Evolutionary conservation across 371 early-diverging fungal genomes (phyloP), one percentile per base, ranked within the genome.

Genomic region (Mucor circinelloides): DNA sequence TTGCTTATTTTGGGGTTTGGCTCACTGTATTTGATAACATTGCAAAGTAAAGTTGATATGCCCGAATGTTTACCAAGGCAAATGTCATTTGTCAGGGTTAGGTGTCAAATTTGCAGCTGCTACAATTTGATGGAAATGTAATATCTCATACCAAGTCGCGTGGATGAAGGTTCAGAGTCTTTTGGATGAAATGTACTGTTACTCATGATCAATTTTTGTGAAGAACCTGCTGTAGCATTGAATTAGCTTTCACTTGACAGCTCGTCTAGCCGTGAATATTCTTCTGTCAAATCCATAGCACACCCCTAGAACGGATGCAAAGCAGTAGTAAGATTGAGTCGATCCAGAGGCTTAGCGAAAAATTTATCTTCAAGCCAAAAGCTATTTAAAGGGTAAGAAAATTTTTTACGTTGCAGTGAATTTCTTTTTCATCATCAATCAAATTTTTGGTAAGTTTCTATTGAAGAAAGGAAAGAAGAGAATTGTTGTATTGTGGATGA

Each of bases 401-500:
- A 25, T 2, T 50, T 48, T n/a, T 50, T 50, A 1, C 23, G 12
- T 10, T 50, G 8, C 2, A 23, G 3, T 50, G 2, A 13, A 2
- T 36, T 50, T 50, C 23, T 8, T 50, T 25, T 19, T 50, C 6
- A 50, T 2, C 25, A 50, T 25, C 13, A 21, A 23, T 3, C 50
- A 23, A 25, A 23, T 23, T 50, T 50, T 25, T 25, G 50, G 50
- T 50, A 50, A 50, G 50, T 50, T 44, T 19, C 6, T 9, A 50
- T 23, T 23, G 21, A 44, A n/a, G 19, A 44, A 50, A 50, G 23
- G 23, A 25, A 50, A 36, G 36, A 10, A 50, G 23, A 25, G 50
- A 12, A 13, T 50, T 50, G 25, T 21, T 25, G 8, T 50, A 50
- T 25, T 50, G 50, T 50, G 75, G 48, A 68, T 55, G 76, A 76